A percentile compares a stretch with the other conserved stretches of the same genome.
Evolutionary conservation across 2,329 filamentous ascomycete genomes (phyloP).

Genomic region (Alternaria novae-zelandiae): DNA sequence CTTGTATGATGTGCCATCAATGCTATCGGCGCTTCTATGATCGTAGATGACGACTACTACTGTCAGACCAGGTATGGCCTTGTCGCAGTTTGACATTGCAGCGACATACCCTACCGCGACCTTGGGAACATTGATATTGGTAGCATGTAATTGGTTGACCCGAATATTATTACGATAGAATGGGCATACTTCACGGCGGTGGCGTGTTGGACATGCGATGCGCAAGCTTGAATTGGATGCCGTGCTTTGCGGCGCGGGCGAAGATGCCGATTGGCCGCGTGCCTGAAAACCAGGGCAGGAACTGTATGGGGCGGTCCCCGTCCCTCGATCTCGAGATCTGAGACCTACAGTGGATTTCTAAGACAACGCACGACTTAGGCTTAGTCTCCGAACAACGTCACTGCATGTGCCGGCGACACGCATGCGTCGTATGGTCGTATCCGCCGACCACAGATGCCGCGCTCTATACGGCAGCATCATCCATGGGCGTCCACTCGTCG

Average conservation of each 20-base stretch:
- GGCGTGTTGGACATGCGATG: constrained; percentile 10
- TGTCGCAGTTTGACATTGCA: background rate
- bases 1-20: background rate
- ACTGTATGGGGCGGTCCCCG: background rate
- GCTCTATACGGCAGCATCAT: background rate
- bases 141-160: background rate
- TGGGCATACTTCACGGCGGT: background rate
- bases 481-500: background rate
- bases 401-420: background rate
- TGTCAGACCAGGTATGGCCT: background rate
- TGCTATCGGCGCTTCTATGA: background rate
- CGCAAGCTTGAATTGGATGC: background rate
- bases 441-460: background rate
- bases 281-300: constrained; percentile 6
- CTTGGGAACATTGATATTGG: background rate
- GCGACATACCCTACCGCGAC: background rate
- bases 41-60: background rate
- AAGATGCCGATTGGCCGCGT: constrained; percentile 19
- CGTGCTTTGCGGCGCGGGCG: background rate
- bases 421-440: background rate
- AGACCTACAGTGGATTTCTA: constrained; percentile 2
- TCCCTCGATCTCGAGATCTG: background rate
- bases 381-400: background rate
- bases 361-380: background rate
- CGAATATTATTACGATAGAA: background rate